Percentiles rank a stretch among this genome's conserved stretches.
phyloP scores from a whole-genome alignment of 305 asterid species.

The Fraxinus platypoda region DNA sequence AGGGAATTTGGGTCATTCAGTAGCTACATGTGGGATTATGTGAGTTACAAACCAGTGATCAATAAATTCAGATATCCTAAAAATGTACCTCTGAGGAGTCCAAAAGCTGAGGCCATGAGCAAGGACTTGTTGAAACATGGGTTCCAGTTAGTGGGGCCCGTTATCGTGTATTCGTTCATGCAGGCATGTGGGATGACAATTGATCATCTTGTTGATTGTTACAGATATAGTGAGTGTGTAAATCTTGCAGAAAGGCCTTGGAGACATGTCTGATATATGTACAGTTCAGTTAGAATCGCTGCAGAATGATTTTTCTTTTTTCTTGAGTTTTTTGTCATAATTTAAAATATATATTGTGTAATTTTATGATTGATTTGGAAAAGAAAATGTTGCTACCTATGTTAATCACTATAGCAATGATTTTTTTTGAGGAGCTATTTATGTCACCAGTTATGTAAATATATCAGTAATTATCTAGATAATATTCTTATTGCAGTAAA shows the following conservation, averaged over 20 bases:
- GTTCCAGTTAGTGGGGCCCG: slow-evolving; percentile 88
- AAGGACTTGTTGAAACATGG: slow-evolving; percentile 75
- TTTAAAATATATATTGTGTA: not conserved
- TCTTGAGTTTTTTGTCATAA: not conserved
- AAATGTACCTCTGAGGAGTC: slow-evolving; percentile 76
- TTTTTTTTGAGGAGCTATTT: not conserved
- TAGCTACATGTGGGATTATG: slow-evolving; percentile 76
- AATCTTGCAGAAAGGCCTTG: slow-evolving; percentile 82
- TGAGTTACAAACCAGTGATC: slow-evolving; percentile 73
- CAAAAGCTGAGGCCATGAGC: slow-evolving; percentile 91
- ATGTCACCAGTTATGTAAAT: slow-evolving; percentile 42
- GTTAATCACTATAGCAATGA: not conserved
- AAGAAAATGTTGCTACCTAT: not conserved
- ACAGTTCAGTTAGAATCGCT: not conserved
- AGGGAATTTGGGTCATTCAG: slow-evolving; percentile 81
- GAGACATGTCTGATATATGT: slow-evolving; percentile 65
- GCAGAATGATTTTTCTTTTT: not conserved
- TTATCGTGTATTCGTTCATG: slow-evolving; percentile 84
- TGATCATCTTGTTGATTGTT: slow-evolving; percentile 81
- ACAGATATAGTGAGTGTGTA: slow-evolving; percentile 66
- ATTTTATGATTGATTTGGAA: not conserved
- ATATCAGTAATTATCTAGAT: slow-evolving; percentile 76
- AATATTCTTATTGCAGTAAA: slow-evolving; percentile 38
- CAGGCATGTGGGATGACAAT: slow-evolving; percentile 86
- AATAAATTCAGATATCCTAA: slow-evolving; percentile 67